Evolutionary conservation across 345 rosid species (phyloP).

Genomic region (Pistacia integerrima): DNA sequence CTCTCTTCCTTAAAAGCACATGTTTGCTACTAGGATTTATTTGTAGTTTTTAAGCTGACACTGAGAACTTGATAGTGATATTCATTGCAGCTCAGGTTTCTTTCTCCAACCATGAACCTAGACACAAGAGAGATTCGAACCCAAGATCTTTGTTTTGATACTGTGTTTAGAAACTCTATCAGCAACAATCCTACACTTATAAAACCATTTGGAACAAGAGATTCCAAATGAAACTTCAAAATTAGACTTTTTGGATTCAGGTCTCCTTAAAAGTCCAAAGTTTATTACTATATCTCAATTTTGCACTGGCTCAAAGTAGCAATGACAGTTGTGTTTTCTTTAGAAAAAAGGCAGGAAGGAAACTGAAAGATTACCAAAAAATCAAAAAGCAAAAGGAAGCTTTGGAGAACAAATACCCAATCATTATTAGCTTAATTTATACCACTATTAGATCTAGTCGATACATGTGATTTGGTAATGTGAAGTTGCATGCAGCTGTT

Average conservation of each 20-base stretch:
- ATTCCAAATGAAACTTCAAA: background rate
- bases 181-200: background rate
- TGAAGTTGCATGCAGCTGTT: background rate
- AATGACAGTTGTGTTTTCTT: background rate
- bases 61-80: background rate
- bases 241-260: background rate
- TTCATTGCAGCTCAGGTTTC: background rate
- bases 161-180: too few relatives aligned
- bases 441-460: background rate
- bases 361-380: background rate
- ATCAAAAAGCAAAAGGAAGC: background rate
- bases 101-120: background rate
- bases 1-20: background rate
- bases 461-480: background rate
- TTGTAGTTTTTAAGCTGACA: background rate
- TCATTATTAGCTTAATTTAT: conserved; percentile 7
- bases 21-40: background rate
- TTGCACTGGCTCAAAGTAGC: background rate
- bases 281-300: background rate
- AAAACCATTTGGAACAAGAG: background rate
- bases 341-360: background rate
- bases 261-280: background rate
- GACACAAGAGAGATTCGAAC: too few relatives aligned
- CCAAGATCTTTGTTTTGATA: too few relatives aligned
- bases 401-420: background rate